Base-by-base conservation (phyloP, 2,329 filamentous ascomycete genomes). In the Colletotrichum destructivum region DNA sequence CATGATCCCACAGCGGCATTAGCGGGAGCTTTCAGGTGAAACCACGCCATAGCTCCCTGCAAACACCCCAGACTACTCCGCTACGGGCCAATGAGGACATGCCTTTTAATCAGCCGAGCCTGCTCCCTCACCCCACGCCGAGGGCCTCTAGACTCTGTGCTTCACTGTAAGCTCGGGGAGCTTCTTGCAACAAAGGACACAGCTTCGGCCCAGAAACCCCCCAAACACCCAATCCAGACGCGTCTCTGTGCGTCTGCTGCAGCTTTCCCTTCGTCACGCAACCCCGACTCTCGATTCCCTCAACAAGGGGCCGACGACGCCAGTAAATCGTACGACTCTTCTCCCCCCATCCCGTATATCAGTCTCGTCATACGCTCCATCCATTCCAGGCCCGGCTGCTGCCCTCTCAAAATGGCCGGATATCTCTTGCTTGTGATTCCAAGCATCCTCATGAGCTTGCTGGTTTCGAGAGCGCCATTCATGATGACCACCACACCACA, bases 401-500 rank as follows among this genome's bases (percentile, higher is more conserved):
- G 16, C 51, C 51, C 54, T 23, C 60, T 23, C 57, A 67, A 52
- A 44, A 71, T 76, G 70, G 65, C 69, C 52, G 70, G 63, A 59
- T 69, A 73, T 23, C 57, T 79, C 54, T 74, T 81, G 16, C 74
- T 82, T 51, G 76, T 76, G 55, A 70, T 78, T 16, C 76, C 78
- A 67, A 75, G 76, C 65, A 75, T 82, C 42, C 69, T 81, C 49
- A 76, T 77, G 35, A 78, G 78, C 66, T 49, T 80, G 44, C 78
- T 83, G 62, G 68, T 81, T 35, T 79, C 77, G 46, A 75, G 81
- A 68, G 82, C 82, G 18, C 82, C 82, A 1, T 79, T 76, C 75
- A 76, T 78, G 68, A 81, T 83, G 74, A 75, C 76, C 15, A 82
- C 75, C 18, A 82, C 75, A 81, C 76, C 31, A 62, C 74, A 77